Evolutionary conservation across 2,329 filamentous ascomycete species (phyloP).

Genomic region (Pezicula radicicola): DNA sequence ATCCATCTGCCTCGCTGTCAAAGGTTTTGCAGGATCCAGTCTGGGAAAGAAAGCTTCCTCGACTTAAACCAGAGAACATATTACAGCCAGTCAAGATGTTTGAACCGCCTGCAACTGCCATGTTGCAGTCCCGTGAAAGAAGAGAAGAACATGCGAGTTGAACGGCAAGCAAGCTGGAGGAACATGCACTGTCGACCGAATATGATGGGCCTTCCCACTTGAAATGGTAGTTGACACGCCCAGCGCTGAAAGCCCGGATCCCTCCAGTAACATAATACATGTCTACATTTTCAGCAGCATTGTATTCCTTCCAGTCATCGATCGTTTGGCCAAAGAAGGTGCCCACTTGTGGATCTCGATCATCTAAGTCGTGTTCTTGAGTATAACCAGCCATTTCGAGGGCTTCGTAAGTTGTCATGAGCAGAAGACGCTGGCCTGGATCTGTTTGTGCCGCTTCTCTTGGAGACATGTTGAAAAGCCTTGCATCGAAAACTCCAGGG

Average conservation of each 20-base stretch:
- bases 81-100: conserved; percentile 80
- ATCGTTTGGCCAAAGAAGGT: conserved; percentile 6
- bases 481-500: conserved; percentile 70
- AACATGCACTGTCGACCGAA: conserved; percentile 76
- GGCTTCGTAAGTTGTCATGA: conserved; percentile 74
- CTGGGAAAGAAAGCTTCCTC: conserved; percentile 75
- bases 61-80: conserved; percentile 58
- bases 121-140: conserved; percentile 75
- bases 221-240: conserved; percentile 74
- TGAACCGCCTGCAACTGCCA: conserved; percentile 74
- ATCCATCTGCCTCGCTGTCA: conserved; percentile 73
- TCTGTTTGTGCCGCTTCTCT: conserved; percentile 75
- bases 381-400: conserved; percentile 74
- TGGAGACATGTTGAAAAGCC: conserved; percentile 82
- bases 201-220: conserved; percentile 72
- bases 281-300: conserved; percentile 4
- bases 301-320: conserved; percentile 8
- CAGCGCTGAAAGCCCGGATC: conserved; percentile 40
- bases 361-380: conserved; percentile 75
- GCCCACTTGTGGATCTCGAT: conserved; percentile 60
- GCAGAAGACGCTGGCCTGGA: conserved; percentile 71
- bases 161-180: conserved; percentile 69
- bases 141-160: conserved; percentile 71
- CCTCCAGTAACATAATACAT: conserved; percentile 44
- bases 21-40: conserved; percentile 78